Evolutionary conservation across 176 grass and related monocot species (phyloP), one percentile per base, ranked within the genome.

Genomic region (Phoenix roebelenii): DNA sequence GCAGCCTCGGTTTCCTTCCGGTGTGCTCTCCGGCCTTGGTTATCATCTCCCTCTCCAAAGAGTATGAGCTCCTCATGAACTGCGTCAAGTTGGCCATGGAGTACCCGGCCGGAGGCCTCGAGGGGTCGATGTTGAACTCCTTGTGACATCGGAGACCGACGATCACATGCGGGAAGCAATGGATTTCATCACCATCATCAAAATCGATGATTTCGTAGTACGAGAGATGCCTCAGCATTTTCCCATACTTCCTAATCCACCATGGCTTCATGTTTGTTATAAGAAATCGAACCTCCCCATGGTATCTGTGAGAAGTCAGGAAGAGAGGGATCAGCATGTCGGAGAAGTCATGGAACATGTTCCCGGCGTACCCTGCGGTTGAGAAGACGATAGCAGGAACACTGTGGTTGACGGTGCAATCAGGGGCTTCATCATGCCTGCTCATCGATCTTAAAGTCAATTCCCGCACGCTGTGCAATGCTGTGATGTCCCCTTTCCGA

Each of bases 301-400:
- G 17, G 22, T 55, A 55, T 10, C 14, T 5, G n/a, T 23, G 54
- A 3, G 54, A 18, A 22, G 54, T 55, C 2, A 55, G 54, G n/a
- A 20, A 55, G 5, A 55, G 54, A 55, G 54, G 54, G 22, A 55
- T 55, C 54, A 55, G 23, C 54, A 55, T 55, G 54, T 55, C 54
- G 0, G 54, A 55, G 54, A 55, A 55, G 17, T 55, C 54, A 55
- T 55, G 54, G 54, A 55, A 55, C 22, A 55, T 22, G 54, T 55
- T 55, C n/a, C 54, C 54, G 18, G 22, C 54, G 22, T 55, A 19
- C 1, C 54, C 54, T 4, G 18, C 54, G n/a, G 54, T 55, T 7
- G 54, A 55, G 54, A 55, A 55, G 17, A 55, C 3, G 17, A 55
- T 55, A 1, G 54, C 54, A 55, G 54, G 54, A 10, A 55, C 19